These are phyloP conservation scores for Celoporthe dispersa DNA, from an alignment of 2,329 filamentous ascomycete species.

Conservation along the genomic window DNA sequence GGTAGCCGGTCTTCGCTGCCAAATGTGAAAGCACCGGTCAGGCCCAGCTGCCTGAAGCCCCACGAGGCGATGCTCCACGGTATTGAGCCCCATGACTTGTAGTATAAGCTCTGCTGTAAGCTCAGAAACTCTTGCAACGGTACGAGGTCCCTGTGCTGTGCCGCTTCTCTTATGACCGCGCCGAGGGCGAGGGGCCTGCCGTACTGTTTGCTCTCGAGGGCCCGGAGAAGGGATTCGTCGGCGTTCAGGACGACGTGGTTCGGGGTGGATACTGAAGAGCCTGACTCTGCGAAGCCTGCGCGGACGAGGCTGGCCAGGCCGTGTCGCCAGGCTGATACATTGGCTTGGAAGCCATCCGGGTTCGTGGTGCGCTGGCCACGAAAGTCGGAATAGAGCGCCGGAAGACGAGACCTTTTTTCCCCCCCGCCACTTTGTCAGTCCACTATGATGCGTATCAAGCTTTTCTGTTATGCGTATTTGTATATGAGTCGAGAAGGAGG, in stretches of 20 bases:
- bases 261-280: constrained; percentile 38
- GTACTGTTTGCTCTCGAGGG: constrained; percentile 76
- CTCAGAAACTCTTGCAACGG: constrained; percentile 70
- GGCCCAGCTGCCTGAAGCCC: constrained; percentile 72
- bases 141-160: constrained; percentile 71
- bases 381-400: constrained; percentile 37
- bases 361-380: constrained; percentile 35
- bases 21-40: constrained; percentile 52
- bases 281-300: constrained; percentile 36
- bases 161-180: constrained; percentile 75
- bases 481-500: constrained; percentile 4
- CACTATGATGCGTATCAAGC: not conserved
- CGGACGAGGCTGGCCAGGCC: constrained; percentile 38
- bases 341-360: constrained; percentile 38
- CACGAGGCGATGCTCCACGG: constrained; percentile 76
- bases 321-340: constrained; percentile 43
- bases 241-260: constrained; percentile 58
- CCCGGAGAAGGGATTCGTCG: constrained; percentile 68
- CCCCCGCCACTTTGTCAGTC: constrained; percentile 12
- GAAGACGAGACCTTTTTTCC: constrained; percentile 34
- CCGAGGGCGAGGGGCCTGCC: constrained; percentile 82
- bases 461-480: not conserved
- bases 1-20: constrained; percentile 59
- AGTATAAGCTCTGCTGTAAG: constrained; percentile 72
- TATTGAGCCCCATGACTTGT: constrained; percentile 68